Evolutionary conservation across 208 protist genomes (phyloP).

Genomic region (Trichomonas gallinae): DNA sequence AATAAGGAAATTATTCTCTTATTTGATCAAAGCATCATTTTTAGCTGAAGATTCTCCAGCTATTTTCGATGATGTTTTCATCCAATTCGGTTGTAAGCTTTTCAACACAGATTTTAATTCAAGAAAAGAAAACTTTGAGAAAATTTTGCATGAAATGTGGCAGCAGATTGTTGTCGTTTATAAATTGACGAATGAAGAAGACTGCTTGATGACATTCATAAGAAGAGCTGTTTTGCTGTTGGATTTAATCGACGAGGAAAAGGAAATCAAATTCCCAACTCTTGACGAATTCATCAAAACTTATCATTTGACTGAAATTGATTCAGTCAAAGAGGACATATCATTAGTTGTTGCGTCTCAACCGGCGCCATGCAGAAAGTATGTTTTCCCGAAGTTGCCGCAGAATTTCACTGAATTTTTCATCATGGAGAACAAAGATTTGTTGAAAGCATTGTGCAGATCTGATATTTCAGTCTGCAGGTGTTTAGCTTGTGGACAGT

Average conservation of each 20-base stretch:
- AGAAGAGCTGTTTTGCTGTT: neutral
- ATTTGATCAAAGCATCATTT: neutral
- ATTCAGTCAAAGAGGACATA: neutral
- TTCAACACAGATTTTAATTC: neutral
- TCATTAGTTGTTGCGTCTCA: neutral
- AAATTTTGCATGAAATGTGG: neutral
- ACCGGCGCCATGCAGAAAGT: neutral
- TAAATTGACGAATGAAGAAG: neutral
- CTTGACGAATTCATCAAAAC: neutral
- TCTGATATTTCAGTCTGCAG: neutral
- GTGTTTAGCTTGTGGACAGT: neutral
- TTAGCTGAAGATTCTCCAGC: neutral
- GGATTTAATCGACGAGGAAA: neutral
- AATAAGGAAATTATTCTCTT: neutral
- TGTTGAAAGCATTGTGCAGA: neutral
- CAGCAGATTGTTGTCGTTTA: neutral
- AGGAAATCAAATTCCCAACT: neutral
- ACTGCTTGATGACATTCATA: neutral
- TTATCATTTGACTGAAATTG: neutral
- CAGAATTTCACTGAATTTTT: neutral
- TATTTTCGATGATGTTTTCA: neutral
- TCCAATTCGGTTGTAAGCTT: neutral
- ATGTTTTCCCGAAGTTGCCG: neutral
- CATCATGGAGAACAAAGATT: neutral
- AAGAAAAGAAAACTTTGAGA: neutral